Conservation (phyloP, 345 rosid species). For the Citropsis articulata region DNA sequence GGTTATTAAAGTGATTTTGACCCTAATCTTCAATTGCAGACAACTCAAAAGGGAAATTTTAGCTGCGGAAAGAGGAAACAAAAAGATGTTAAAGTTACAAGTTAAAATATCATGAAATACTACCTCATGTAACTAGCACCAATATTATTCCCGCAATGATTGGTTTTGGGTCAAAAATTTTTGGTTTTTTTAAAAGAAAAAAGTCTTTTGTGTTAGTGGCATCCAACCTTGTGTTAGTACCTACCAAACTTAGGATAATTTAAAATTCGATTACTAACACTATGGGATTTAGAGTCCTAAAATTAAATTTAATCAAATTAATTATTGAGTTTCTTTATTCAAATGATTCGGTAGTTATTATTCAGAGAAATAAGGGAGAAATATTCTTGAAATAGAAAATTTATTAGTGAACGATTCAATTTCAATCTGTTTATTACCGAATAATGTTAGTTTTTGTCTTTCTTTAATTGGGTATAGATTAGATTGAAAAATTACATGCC, state of each 20-base stretch:
- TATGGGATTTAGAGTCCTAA: not conserved
- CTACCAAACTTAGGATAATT: not conserved
- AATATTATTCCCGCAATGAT: slow-evolving; percentile 21
- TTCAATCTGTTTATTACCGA: not conserved
- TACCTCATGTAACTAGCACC: slow-evolving; percentile 11
- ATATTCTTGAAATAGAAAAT: too few relatives aligned
- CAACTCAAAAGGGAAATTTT: slow-evolving; percentile 39
- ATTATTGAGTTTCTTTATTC: too few relatives aligned
- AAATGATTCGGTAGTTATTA: too few relatives aligned
- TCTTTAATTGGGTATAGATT: not conserved
- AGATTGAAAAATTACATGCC: not conserved
- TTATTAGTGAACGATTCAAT: not conserved
- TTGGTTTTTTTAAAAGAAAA: not conserved
- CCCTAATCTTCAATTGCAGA: slow-evolving; percentile 11
- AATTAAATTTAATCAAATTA: too few relatives aligned
- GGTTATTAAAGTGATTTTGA: slow-evolving; percentile 8
- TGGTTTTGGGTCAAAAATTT: slow-evolving; percentile 19
- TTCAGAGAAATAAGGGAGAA: too few relatives aligned
- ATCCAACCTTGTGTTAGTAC: not conserved
- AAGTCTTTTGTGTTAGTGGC: not conserved
- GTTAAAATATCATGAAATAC: not conserved
- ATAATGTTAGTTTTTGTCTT: not conserved
- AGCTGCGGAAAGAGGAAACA: slow-evolving; percentile 18
- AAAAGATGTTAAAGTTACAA: slow-evolving; percentile 4
- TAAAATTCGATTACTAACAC: not conserved